These are phyloP conservation scores for Neopestalotiopsis rosae DNA, from an alignment of 2,329 filamentous ascomycete species.

Conservation along the genomic window DNA sequence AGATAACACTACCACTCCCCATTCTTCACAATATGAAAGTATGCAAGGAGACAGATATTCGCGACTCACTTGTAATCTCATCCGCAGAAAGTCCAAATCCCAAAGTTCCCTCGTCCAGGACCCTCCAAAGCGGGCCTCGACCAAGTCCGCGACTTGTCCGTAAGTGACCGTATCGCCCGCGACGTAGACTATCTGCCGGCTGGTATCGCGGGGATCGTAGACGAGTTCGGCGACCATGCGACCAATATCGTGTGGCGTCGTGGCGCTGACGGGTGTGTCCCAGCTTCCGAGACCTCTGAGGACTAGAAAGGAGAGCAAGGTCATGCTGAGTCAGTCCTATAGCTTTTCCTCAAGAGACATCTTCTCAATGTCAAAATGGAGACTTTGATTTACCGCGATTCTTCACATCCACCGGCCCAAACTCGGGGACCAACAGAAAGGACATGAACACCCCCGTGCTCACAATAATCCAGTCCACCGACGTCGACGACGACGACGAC, in stretches of 20 bases:
- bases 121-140: constrained; percentile 48
- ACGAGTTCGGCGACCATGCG: constrained; percentile 61
- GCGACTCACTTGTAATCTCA: constrained; percentile 38
- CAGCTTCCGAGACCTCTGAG: constrained; percentile 59
- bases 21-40: no score
- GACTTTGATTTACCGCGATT: constrained; percentile 18
- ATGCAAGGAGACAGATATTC: not conserved
- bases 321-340: no score
- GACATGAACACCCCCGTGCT: constrained; percentile 75
- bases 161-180: constrained; percentile 63
- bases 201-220: constrained; percentile 41
- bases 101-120: constrained; percentile 49
- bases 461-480: constrained; percentile 66
- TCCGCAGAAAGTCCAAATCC: constrained; percentile 45
- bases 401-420: constrained; percentile 64
- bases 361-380: not conserved
- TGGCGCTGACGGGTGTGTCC: constrained; percentile 14
- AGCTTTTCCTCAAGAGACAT: no score
- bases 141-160: constrained; percentile 48
- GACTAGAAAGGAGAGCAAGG: constrained; percentile 21
- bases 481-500: constrained; percentile 36
- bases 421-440: constrained; percentile 68
- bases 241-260: constrained; percentile 64
- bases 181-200: constrained; percentile 50
- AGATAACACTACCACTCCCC: no score